Conservation (phyloP, 768 basidiomycete species). For the Boletus insuetus region DNA sequence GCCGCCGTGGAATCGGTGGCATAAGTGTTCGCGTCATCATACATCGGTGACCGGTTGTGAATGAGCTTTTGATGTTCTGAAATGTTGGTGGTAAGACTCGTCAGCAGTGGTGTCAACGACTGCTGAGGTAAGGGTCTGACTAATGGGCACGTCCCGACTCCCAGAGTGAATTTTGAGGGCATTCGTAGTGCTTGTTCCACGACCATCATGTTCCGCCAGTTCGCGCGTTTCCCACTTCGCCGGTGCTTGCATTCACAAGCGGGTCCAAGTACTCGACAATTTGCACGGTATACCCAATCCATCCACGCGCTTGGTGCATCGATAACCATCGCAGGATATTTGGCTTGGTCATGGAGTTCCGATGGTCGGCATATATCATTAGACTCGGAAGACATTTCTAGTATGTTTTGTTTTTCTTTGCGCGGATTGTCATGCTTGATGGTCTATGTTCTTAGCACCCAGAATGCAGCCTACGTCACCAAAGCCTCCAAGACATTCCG, state of each 20-base stretch:
- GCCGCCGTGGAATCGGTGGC: too few species aligned
- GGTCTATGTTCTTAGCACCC: constrained; percentile 10
- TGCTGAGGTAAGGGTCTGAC: constrained; percentile 26
- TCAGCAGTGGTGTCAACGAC: too few species aligned
- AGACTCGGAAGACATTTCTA: constrained; percentile 38
- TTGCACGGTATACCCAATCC: constrained; percentile 27
- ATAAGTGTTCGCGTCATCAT: too few species aligned
- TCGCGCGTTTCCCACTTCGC: constrained; percentile 51
- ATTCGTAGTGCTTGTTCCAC: neutral
- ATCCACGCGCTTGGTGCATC: constrained; percentile 44
- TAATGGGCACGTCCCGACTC: constrained; percentile 1
- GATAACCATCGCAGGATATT: constrained; percentile 42
- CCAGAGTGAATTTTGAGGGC: constrained; percentile 23
- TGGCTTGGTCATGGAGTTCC: constrained; percentile 47
- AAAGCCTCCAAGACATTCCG: constrained; percentile 12
- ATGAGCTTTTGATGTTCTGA: too few species aligned
- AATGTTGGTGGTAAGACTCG: too few species aligned
- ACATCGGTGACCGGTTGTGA: too few species aligned
- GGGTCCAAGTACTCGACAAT: constrained; percentile 17
- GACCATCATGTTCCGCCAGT: constrained; percentile 50
- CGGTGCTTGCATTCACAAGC: constrained; percentile 50
- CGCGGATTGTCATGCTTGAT: neutral
- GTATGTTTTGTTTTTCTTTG: constrained; percentile 18
- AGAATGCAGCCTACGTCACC: constrained; percentile 12
- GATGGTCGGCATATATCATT: constrained; percentile 44